Conservation (phyloP, 768 basidiomycete genomes). For the Chalciporus piperatus region DNA sequence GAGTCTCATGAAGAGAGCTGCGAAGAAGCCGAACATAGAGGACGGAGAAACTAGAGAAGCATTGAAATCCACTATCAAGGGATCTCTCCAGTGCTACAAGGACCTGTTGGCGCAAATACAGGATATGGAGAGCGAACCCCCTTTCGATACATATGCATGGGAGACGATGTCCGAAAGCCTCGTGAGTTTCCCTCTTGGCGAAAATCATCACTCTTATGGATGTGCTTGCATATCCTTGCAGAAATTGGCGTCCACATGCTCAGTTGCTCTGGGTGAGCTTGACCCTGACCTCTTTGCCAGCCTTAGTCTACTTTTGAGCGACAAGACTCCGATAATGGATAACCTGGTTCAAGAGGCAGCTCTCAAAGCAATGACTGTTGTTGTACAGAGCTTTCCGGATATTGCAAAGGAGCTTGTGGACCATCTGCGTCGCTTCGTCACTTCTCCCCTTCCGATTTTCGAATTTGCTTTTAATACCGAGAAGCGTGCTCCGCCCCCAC, state of each 20-base stretch:
- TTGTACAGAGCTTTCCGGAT: conserved; percentile 85
- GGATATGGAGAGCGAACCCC: conserved; percentile 77
- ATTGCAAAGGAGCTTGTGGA: conserved; percentile 71
- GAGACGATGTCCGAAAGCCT: conserved; percentile 90
- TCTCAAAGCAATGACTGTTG: conserved; percentile 76
- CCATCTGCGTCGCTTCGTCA: conserved; percentile 84
- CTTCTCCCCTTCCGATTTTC: conserved; percentile 83
- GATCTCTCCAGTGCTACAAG: conserved; percentile 72
- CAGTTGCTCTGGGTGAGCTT: conserved; percentile 64
- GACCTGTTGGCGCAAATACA: conserved; percentile 78
- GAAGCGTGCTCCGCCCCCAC: conserved; percentile 69
- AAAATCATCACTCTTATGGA: not conserved
- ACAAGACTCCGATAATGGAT: conserved; percentile 77
- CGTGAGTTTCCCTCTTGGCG: conserved; percentile 41
- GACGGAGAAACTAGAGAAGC: conserved; percentile 34
- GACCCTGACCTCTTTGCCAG: conserved; percentile 68
- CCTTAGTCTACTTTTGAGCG: conserved; percentile 73
- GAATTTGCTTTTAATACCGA: conserved; percentile 80
- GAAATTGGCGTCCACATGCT: conserved; percentile 87
- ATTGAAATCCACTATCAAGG: conserved; percentile 49
- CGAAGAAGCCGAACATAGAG: conserved; percentile 37
- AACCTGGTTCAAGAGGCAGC: conserved; percentile 88
- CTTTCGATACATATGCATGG: conserved; percentile 85
- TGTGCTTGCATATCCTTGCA: conserved; percentile 25
- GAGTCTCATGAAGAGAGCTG: conserved; percentile 56